Base-by-base conservation (phyloP, 2,329 filamentous ascomycete genomes). In the Metarhizium sp. region DNA sequence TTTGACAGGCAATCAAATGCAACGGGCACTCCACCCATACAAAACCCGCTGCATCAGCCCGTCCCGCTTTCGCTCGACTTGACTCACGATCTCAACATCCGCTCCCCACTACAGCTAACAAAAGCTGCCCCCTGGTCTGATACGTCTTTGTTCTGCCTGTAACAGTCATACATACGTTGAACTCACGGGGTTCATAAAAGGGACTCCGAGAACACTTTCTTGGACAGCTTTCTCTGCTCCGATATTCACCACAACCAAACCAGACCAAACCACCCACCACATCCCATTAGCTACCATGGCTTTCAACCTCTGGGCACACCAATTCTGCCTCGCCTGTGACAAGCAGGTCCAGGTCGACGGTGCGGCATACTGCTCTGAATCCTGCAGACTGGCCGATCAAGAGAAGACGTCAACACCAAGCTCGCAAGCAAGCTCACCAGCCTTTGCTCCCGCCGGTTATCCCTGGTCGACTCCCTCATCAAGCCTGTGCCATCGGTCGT, bases 301-400 rank as follows among this genome's bases (percentile, higher is more conserved):
- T 69, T 74, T 75, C 67, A 79, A 82, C 62, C 72, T 77, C 67
- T 96, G 92, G 90, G 88, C 88, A 65, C 89, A 88, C 71, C 87
- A 95, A 73, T 96, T 90, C 81, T 96, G 92, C 79, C 84, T 96
- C 64, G 85, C 88, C 76, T 96, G 92, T 78, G 92, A 96, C 75
- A 87, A 87, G 75, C 72, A 74, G 64, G 71, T 73, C 51, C 89
- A 95, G 74, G 91, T 88, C 58, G 82, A 88, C 61, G 85, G 85
- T 55, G 85, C 85, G 59, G 84, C 88, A 61, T 96, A 95, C 79
- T 96, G 92, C 80, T 95, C 90, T 50, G 91, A 96, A 74, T 83
- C 88, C 34, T 96, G 92, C 80, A 84, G 90, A 61, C 78, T 96
- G 48, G 87, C 89, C 62, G 92, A 96, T 73, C 85, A 92, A 64